Evolutionary conservation across 2,329 filamentous ascomycete genomes (phyloP), one percentile per base, ranked within the genome.

Genomic region (Penicillium sp.): DNA sequence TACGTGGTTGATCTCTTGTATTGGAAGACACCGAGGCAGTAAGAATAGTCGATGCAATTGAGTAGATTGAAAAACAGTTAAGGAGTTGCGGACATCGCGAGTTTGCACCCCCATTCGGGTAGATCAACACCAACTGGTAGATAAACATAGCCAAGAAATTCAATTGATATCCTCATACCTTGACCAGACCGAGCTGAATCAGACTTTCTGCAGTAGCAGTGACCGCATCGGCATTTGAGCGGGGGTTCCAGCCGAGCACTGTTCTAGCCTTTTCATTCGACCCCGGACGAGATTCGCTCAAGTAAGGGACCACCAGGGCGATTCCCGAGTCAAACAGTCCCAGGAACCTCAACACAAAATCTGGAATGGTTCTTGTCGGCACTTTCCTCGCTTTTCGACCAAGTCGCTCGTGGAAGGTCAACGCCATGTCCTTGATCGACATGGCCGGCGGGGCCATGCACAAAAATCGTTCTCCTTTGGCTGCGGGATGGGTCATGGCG

Each of bases 141-240:
- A n/a, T 19, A 2, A n/a, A 38, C 22, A 53, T 42, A 38, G 14
- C 11, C 8, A 53, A 38, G 35, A n/a, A 53, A 16, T 6, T 37
- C 22, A 25, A 10, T 25, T 7, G 19, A 2, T 13, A 38, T 16
- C 10, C 28, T 46, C 42, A 58, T 38, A 51, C 22, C 19, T 56
- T 40, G 14, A 59, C 45, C 16, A 52, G 7, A 6, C 56, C 56
- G 22, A 56, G 6, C 22, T 42, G 2, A 16, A 62, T 8, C 6
- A 59, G 46, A 28, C 56, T 62, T 28, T 62, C 60, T 26, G 43
- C 60, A n/a, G 60, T 40, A 22, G 60, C 56, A 25, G 58, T 48
- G 5, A 62, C 52, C 4, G 56, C 51, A n/a, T 62, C 60, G 4
- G 37, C 46, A 52, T 48, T 52, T 0, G 60, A 49, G 11, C 60